Evolutionary conservation across 1,284 basidiomycete species (phyloP).

Genomic region (Xerocomus amazonicus): DNA sequence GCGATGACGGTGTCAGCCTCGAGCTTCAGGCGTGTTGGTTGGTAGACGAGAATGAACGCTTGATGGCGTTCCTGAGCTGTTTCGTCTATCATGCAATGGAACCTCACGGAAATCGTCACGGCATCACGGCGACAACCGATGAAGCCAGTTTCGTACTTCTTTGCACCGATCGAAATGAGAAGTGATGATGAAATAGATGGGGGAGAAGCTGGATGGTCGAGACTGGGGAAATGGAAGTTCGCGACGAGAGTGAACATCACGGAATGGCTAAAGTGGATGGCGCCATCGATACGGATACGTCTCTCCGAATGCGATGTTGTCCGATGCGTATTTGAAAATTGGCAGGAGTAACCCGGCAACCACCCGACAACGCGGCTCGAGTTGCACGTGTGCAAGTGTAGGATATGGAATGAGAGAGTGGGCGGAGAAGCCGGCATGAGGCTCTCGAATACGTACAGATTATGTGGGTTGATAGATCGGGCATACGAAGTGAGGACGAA

Average conservation of each 20-base stretch:
- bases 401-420: background rate
- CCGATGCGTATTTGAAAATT: background rate
- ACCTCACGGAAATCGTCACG: background rate
- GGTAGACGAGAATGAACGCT: background rate
- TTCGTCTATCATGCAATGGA: slow-evolving; percentile 4
- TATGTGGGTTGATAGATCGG: background rate
- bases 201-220: background rate
- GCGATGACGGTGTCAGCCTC: slow-evolving; percentile 3
- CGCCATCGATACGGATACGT: background rate
- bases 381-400: background rate
- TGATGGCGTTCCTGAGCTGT: background rate
- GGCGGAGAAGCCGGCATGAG: background rate
- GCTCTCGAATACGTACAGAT: background rate
- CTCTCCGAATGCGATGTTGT: background rate
- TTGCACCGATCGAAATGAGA: too few relatives aligned
- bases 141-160: too few relatives aligned
- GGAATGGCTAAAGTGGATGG: background rate
- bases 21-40: slow-evolving; percentile 3
- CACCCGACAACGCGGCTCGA: background rate
- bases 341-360: background rate
- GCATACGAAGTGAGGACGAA: background rate
- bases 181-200: background rate
- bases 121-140: too few relatives aligned
- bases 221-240: slow-evolving; percentile 11
- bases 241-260: too few relatives aligned